Percentiles rank a stretch among this genome's conserved stretches.
These are phyloP conservation scores for Talaromyces thailandensis DNA, from an alignment of 495 filamentous ascomycete species.

Conservation along the genomic window DNA sequence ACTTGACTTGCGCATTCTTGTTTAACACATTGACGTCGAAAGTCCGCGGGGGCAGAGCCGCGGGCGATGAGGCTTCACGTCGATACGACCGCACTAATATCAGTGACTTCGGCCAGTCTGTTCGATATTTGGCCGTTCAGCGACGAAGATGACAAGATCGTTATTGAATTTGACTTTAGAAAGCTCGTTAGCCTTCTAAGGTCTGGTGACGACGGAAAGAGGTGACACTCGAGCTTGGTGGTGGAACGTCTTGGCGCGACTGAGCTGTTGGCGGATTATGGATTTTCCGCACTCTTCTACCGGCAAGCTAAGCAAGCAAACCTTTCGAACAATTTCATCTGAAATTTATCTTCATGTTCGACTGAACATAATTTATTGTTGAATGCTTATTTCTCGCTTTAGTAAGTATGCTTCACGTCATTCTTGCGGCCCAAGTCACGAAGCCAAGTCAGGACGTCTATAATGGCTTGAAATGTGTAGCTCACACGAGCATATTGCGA, in stretches of 20 bases:
- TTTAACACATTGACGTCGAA: background rate
- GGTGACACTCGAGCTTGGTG: slow-evolving; percentile 1
- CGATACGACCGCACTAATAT: background rate
- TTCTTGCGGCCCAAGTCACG: background rate
- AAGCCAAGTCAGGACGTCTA: too few species aligned
- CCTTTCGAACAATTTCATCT: background rate
- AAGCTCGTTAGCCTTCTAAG: background rate
- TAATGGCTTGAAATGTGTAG: background rate
- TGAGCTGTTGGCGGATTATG: background rate
- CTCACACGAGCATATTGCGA: background rate
- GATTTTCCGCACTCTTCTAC: background rate
- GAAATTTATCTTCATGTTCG: background rate
- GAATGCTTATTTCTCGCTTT: background rate
- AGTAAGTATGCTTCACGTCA: background rate
- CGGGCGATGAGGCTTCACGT: background rate
- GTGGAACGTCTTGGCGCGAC: slow-evolving; percentile 3
- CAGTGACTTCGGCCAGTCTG: background rate
- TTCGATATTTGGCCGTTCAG: background rate
- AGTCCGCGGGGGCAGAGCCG: background rate
- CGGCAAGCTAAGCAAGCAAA: too few species aligned
- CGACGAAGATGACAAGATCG: background rate
- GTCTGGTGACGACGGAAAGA: background rate
- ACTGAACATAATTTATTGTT: background rate
- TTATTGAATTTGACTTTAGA: background rate
- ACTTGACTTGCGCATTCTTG: background rate